Evolutionary conservation across 2,329 filamentous ascomycete species (phyloP).

Genomic region (Sphaerulina vaccinii): DNA sequence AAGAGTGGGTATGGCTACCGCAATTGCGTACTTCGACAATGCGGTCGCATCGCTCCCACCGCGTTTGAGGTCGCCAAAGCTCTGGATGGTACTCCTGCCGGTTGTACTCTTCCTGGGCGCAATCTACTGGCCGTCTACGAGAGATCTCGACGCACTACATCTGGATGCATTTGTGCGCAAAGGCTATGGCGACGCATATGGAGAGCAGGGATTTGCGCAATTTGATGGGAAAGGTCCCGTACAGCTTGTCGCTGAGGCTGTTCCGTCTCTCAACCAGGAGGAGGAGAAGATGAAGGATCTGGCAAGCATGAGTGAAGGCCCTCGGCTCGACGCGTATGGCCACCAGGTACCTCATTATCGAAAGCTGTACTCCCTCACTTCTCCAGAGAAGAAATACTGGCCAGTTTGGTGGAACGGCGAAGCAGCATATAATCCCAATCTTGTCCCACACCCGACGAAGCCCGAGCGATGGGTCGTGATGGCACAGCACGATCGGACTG

Average conservation of each 20-base stretch:
- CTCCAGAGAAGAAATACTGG: conserved; percentile 50
- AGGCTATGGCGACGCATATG: background rate
- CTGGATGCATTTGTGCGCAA: background rate
- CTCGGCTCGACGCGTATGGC: conserved; percentile 1
- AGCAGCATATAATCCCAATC: conserved; percentile 54
- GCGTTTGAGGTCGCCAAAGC: too few species aligned
- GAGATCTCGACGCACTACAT: background rate
- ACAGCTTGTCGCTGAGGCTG: too few species aligned
- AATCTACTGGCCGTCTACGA: background rate
- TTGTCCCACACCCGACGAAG: conserved; percentile 55
- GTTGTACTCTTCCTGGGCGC: too few species aligned
- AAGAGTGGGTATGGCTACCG: too few species aligned
- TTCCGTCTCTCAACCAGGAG: background rate
- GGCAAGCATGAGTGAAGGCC: too few species aligned
- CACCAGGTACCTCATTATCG: conserved; percentile 3
- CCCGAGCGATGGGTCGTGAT: conserved; percentile 53
- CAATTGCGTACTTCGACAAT: too few species aligned
- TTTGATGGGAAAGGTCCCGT: too few species aligned
- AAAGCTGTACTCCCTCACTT: conserved; percentile 44
- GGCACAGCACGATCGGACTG: conserved; percentile 29
- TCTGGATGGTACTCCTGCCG: too few species aligned
- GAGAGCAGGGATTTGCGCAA: too few species aligned
- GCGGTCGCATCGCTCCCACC: too few species aligned
- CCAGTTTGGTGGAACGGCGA: conserved; percentile 48
- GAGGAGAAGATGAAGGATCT: conserved; percentile 1